Percentiles rank a stretch among this genome's conserved stretches.
Evolutionary conservation across 2,329 filamentous ascomycete genomes (phyloP).

Genomic region (Coniosporium tulheliwenetii): DNA sequence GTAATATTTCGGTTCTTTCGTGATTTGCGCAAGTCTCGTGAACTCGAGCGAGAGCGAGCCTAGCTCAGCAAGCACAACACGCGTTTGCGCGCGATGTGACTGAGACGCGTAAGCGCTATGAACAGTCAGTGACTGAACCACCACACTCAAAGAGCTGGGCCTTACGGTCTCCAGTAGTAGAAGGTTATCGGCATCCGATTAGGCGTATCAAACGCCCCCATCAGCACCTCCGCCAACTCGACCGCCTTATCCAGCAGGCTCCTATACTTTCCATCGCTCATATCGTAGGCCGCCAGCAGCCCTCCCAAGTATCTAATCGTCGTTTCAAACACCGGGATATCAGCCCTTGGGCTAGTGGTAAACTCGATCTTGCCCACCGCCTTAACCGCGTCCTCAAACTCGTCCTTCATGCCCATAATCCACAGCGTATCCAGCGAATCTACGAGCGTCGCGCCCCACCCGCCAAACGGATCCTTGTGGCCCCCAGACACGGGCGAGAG

Average conservation of each 20-base stretch:
- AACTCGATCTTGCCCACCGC: slow-evolving; percentile 67
- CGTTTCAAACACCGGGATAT: slow-evolving; percentile 87
- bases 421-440: slow-evolving; percentile 72
- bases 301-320: slow-evolving; percentile 85
- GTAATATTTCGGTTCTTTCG: slow-evolving; percentile 68
- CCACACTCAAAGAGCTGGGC: background rate
- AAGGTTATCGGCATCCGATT: slow-evolving; percentile 61
- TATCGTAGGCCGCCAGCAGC: slow-evolving; percentile 70
- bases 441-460: slow-evolving; percentile 78
- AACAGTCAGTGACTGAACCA: background rate
- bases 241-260: slow-evolving; percentile 62
- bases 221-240: slow-evolving; percentile 65
- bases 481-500: slow-evolving; percentile 54
- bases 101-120: slow-evolving; percentile 29
- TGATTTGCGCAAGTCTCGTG: slow-evolving; percentile 75
- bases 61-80: slow-evolving; percentile 49
- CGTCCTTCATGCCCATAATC: slow-evolving; percentile 67
- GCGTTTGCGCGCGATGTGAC: slow-evolving; percentile 43
- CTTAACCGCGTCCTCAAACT: slow-evolving; percentile 64
- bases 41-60: slow-evolving; percentile 79
- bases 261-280: slow-evolving; percentile 55
- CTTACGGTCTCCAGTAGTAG: background rate
- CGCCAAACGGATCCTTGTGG: slow-evolving; percentile 70
- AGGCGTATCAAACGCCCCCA: slow-evolving; percentile 76
- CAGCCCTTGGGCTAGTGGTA: slow-evolving; percentile 46